phyloP scores from a whole-genome alignment of 495 filamentous ascomycete genomes.

The Parmelia sp. region DNA sequence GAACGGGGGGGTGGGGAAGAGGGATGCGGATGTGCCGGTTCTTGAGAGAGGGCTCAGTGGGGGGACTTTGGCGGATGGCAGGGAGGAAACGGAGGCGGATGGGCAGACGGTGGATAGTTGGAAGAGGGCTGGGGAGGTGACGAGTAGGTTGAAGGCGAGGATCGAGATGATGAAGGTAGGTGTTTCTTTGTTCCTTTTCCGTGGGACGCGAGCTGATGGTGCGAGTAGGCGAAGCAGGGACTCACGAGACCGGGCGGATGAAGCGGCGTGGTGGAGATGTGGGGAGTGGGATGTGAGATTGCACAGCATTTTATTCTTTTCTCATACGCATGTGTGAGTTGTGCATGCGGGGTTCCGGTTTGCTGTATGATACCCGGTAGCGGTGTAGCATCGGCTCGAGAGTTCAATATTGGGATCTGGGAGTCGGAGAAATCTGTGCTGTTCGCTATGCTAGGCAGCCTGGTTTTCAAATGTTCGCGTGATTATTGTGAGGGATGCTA shows the following conservation, averaged over 20 bases:
- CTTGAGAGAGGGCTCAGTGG: conserved; percentile 25
- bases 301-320: not conserved
- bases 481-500: no score
- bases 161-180: conserved; percentile 84
- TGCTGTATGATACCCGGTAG: not conserved
- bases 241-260: conserved; percentile 14
- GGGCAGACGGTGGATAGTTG: conserved; percentile 78
- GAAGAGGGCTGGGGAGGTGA: conserved; percentile 98
- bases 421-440: not conserved
- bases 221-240: conserved; percentile 13
- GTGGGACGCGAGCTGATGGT: not conserved
- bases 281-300: not conserved
- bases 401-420: not conserved
- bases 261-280: not conserved
- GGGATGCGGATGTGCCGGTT: conserved; percentile 18
- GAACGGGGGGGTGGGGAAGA: conserved; percentile 33
- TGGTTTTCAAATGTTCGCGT: not conserved
- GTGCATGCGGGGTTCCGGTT: no score
- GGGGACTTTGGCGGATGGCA: not conserved
- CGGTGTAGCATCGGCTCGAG: not conserved
- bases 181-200: conserved; percentile 1
- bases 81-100: conserved; percentile 26
- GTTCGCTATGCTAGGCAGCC: not conserved
- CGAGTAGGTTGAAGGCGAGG: conserved; percentile 88
- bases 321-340: not conserved